Conservation (phyloP, 179 eudicot genomes). For the Spinacia oleracea region DNA sequence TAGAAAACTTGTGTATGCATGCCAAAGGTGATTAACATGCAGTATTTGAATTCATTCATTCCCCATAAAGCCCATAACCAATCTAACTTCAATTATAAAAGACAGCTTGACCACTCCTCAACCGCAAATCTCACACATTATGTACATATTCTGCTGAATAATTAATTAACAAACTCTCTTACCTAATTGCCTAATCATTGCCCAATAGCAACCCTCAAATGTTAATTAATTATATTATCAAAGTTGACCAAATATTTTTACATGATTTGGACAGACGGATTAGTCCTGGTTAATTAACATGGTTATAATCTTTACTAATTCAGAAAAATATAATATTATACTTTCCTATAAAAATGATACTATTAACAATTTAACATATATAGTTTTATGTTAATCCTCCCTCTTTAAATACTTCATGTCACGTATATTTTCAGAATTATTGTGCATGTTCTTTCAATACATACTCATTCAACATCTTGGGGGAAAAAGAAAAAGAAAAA, state of each 20-base stretch:
- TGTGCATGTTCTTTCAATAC: conserved; percentile 31
- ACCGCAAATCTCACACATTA: conserved; percentile 4
- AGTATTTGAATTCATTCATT: background rate
- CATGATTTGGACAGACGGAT: conserved; percentile 25
- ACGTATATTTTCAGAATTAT: conserved; percentile 20
- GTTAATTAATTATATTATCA: conserved; percentile 10
- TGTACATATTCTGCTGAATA: background rate
- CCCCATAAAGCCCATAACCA: too few relatives aligned
- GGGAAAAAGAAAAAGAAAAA: background rate
- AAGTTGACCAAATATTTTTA: conserved; percentile 10
- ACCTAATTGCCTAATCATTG: conserved; percentile 18
- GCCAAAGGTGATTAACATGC: background rate
- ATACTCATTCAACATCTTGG: conserved; percentile 25
- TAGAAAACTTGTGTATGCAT: too few relatives aligned
- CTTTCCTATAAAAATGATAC: background rate
- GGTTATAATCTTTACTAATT: conserved; percentile 1
- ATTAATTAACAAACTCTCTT: background rate
- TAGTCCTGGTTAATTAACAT: background rate
- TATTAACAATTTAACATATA: too few relatives aligned
- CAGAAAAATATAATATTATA: background rate
- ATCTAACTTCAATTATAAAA: background rate
- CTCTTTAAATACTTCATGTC: conserved; percentile 18
- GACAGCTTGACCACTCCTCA: background rate
- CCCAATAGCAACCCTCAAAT: conserved; percentile 4
- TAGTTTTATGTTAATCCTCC: conserved; percentile 10